Evolutionary conservation across 192 early-diverging fungal genomes (phyloP).

Genomic region (Backusella westeae): DNA sequence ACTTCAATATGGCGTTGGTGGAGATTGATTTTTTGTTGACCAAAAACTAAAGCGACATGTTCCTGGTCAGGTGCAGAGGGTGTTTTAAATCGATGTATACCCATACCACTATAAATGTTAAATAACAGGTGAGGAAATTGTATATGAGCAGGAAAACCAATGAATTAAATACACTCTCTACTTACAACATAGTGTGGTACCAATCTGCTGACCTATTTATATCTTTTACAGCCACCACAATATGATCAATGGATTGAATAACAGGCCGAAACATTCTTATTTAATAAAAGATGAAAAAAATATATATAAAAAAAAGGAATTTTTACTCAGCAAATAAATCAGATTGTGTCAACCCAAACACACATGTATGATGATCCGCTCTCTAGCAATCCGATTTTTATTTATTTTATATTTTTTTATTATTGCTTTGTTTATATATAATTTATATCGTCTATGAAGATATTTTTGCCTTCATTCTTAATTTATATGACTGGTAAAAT

Average conservation of each 20-base stretch:
- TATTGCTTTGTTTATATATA: not conserved
- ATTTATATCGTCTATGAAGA: not conserved
- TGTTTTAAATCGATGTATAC: not conserved
- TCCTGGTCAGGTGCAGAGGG: not conserved
- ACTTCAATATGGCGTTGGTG: not conserved
- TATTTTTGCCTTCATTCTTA: slow-evolving; percentile 10
- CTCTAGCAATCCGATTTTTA: not conserved
- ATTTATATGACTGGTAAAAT: slow-evolving; percentile 35
- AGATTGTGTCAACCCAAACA: not conserved
- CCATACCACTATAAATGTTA: not conserved
- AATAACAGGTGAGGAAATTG: not conserved
- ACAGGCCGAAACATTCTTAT: no score
- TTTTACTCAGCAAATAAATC: not conserved
- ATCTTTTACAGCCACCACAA: no score
- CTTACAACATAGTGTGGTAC: no score
- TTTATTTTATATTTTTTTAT: not conserved
- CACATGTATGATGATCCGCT: not conserved
- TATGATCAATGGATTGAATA: no score
- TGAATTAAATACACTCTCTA: no score
- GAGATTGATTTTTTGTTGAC: not conserved
- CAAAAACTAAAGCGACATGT: not conserved
- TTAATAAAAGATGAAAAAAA: no score
- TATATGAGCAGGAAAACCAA: no score
- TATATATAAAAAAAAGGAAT: no score
- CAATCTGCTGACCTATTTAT: no score